Evolutionary conservation across 139 green algal genomes (phyloP), one percentile per base, ranked within the genome.

Genomic region (Coccomyxa sp.): DNA sequence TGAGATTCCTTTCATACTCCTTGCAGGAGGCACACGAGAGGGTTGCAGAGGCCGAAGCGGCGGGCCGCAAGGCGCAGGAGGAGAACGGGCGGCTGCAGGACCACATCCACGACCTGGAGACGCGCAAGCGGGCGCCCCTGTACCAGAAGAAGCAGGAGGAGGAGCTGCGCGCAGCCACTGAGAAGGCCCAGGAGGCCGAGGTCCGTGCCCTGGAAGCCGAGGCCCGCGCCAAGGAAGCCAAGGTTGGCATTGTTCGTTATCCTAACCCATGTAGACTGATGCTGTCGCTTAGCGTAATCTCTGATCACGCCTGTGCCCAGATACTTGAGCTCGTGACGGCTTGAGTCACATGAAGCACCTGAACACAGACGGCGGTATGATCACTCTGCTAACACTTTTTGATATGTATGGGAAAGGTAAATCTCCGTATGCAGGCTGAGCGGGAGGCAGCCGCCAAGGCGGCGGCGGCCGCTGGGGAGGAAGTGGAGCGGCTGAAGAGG

Each of bases 71-170:
- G 55, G 74, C 93, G 77, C 87, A 90, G 35, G 91, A 93, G 44
- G 79, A 82, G 41, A 92, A 89, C 72, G 73, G 87, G 55, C 88
- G 92, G 24, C 79, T 96, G 39, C 85, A 89, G 79, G 80, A 83
- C 3, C 92, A 96, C 75, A 90, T 96, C 55, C 35, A 54, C 64
- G 93, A 97, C 81, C 85, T 97, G 41, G 92, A 97, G 86, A 90
- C 74, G 27, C 89, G 92, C 73, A 96, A 96, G 88, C 83, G 93
- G 1, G 89, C 93, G 0, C 93, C 93, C 12, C 87, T 97, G 34
- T 97, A 96, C 87, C 90, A 96, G 79, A 93, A 94, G 82, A 92
- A 92, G 78, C 91, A 95, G 84, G 89, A 97, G 82, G 92, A 95
- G 81, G 93, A 97, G 90, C 91, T 96, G 37, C 88, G 85, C 40